Evolutionary conservation across 441 rosid genomes (phyloP), one percentile per base, ranked within the genome.

Genomic region (Erodium texanum): DNA sequence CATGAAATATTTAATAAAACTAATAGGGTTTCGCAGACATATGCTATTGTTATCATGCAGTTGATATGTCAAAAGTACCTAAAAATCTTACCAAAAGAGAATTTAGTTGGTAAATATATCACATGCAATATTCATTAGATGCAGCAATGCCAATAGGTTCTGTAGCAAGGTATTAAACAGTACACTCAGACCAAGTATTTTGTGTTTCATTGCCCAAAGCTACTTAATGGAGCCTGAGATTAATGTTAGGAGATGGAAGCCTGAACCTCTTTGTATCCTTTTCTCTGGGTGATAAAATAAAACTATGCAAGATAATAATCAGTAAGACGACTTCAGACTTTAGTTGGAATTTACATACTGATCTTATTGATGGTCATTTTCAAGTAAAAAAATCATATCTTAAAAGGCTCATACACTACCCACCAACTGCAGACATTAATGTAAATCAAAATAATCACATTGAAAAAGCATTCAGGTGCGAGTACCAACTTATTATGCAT

Each of bases 171-270:
- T 11, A 24, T 58, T 24, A 48, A 20, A 24, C 64, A 11, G n/a
- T 12, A 23, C 16, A 61, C 64, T 61, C 63, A 24, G 27, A 54
- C 15, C 12, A 61, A 61, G 34, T 24, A 61, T 24, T 22, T 22
- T 19, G 23, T 59, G 63, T 32, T 59, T 59, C 63, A 23, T 23
- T 59, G 62, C 62, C 63, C 29, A 59, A 23, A 24, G 63, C 27
- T 11, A 61, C 34, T 12, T 22, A 12, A 59, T 23, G 15, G 32
- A 20, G 56, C 56, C 56, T 48, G 52, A 45, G 52, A 45, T 45
- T 45, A 45, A 45, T 45, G 52, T 45, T 36, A 45, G 16, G n/a
- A 14, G 52, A 45, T 45, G 52, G 16, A 45, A 14, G 52, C 52
- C 16, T 45, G 52, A 14, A 12, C n/a, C 10, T 45, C 50, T 48